Evolutionary conservation across 2,329 filamentous ascomycete species (phyloP).

Genomic region (Pestalotiopsis sp.): DNA sequence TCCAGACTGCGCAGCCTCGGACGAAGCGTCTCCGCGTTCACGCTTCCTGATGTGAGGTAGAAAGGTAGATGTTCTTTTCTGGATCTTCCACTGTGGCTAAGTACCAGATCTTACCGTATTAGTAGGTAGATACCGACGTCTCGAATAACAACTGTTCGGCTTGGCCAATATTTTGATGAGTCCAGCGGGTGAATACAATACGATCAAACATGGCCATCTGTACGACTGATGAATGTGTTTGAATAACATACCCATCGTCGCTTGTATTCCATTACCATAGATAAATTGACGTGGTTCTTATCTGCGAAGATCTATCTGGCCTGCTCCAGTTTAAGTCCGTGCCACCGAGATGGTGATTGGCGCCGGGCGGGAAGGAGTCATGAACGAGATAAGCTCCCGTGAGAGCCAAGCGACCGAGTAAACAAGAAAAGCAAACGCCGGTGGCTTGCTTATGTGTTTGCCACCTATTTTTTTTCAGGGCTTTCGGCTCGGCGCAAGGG

Average conservation of each 20-base stretch:
- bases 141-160: neutral
- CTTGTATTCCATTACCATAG: neutral
- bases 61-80: neutral
- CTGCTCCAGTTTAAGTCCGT: conserved; percentile 6
- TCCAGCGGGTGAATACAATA: neutral
- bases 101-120: too few species aligned
- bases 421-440: conserved; percentile 1
- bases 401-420: neutral
- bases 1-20: neutral
- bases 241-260: neutral
- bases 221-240: neutral
- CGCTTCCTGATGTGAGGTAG: neutral
- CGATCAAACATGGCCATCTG: neutral
- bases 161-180: neutral
- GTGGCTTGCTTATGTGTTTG: neutral
- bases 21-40: neutral
- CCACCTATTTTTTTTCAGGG: neutral
- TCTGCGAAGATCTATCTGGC: neutral
- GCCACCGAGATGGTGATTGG: conserved; percentile 1
- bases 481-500: neutral
- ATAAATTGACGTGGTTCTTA: conserved; percentile 3
- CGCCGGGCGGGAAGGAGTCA: neutral
- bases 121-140: neutral
- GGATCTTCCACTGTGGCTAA: too few species aligned
- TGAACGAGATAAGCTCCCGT: neutral